Evolutionary conservation across 2,329 filamentous ascomycete species (phyloP).

Genomic region (Neofusicoccum ribis): DNA sequence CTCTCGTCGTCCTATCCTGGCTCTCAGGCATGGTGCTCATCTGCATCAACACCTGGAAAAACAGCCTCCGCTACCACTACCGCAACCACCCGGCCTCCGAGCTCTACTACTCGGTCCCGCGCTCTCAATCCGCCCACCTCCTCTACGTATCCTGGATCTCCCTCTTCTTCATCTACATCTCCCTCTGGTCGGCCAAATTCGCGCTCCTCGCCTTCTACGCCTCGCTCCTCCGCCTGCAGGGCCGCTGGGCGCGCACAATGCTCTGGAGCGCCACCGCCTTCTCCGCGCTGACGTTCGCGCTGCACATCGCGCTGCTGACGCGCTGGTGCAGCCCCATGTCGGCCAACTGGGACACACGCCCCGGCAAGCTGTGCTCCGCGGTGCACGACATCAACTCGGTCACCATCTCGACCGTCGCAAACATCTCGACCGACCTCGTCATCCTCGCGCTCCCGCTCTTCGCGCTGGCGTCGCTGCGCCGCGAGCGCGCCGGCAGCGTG

Average conservation of each 20-base stretch:
- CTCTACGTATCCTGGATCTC: conserved; percentile 35
- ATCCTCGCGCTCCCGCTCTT: conserved; percentile 32
- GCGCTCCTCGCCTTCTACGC: conserved; percentile 36
- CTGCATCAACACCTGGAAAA: conserved; percentile 33
- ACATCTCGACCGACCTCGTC: conserved; percentile 31
- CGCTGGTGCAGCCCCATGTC: conserved; percentile 31
- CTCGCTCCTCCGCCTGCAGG: conserved; percentile 30
- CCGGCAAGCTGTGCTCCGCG: conserved; percentile 25
- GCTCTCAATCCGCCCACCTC: conserved; percentile 28
- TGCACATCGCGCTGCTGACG: conserved; percentile 33
- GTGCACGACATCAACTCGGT: conserved; percentile 30
- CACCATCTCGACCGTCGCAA: conserved; percentile 32
- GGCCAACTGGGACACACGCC: conserved; percentile 27
- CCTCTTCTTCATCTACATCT: conserved; percentile 35
- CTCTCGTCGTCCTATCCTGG: conserved; percentile 29
- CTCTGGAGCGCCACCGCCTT: conserved; percentile 27
- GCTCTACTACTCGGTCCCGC: conserved; percentile 31
- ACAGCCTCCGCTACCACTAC: conserved; percentile 30
- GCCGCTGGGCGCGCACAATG: conserved; percentile 22
- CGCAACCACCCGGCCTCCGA: conserved; percentile 19
- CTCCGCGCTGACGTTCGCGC: conserved; percentile 29
- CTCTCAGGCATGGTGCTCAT: conserved; percentile 28
- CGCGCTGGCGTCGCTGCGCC: conserved; percentile 25
- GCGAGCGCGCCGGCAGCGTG: background rate
- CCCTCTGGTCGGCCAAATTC: conserved; percentile 31